These are phyloP conservation scores for Penicillium digitatum DNA, from an alignment of 2,329 filamentous ascomycete genomes.

Conservation along the genomic window DNA sequence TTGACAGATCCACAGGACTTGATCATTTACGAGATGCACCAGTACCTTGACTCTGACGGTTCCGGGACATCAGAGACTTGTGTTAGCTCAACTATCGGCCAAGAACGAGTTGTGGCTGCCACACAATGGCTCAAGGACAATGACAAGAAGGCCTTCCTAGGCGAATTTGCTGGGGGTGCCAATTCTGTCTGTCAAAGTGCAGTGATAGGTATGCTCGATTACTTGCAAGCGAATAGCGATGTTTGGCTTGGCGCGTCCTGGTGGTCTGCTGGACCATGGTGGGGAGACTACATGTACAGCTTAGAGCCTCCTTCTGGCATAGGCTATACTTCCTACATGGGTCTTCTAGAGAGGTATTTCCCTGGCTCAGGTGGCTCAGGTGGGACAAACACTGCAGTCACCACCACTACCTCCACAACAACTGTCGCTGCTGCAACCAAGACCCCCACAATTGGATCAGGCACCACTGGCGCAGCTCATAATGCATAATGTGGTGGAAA, in stretches of 20 bases:
- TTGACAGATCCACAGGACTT: constrained; percentile 53
- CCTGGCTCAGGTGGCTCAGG: background rate
- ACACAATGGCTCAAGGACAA: constrained; percentile 53
- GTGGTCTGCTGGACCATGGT: constrained; percentile 60
- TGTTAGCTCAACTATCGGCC: constrained; percentile 52
- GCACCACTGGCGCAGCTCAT: constrained; percentile 9
- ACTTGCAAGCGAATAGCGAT: constrained; percentile 54
- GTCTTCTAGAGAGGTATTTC: constrained; percentile 19
- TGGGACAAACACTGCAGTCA: constrained; percentile 1
- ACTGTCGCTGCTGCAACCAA: constrained; percentile 2
- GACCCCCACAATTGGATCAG: constrained; percentile 1
- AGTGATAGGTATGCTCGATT: constrained; percentile 50
- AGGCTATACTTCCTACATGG: constrained; percentile 28
- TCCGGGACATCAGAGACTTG: constrained; percentile 52
- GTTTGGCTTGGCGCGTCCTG: constrained; percentile 57
- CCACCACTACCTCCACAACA: background rate
- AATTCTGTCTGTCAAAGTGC: constrained; percentile 50
- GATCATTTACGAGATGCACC: constrained; percentile 60
- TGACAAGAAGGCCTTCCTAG: constrained; percentile 54
- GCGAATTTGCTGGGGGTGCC: constrained; percentile 53
- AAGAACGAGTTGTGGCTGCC: constrained; percentile 45
- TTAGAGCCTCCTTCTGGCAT: constrained; percentile 32
- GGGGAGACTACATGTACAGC: constrained; percentile 42
- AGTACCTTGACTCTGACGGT: constrained; percentile 57
- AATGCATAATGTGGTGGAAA: constrained; percentile 34